Percentiles rank a stretch among this genome's conserved stretches.
phyloP scores from a whole-genome alignment of 2,329 filamentous ascomycete species.

The Neofusicoccum ribis region DNA sequence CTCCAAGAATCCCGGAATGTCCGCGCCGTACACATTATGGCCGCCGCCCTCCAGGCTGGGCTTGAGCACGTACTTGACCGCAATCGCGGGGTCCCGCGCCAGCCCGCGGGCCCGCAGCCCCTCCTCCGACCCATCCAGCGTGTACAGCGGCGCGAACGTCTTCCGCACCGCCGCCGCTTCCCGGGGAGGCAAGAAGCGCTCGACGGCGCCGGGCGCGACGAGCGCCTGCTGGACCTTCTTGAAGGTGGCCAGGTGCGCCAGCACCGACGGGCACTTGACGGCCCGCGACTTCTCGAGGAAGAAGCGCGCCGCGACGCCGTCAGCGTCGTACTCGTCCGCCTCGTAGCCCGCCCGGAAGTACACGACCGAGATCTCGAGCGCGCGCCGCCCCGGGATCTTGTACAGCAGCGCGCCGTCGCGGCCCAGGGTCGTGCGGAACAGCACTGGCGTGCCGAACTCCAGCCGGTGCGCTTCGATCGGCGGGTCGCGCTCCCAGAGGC shows the following conservation, averaged over 20 bases:
- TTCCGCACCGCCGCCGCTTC: slow-evolving; percentile 59
- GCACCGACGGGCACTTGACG: slow-evolving; percentile 89
- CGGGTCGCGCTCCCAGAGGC: slow-evolving; percentile 58
- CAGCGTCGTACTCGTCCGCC: slow-evolving; percentile 76
- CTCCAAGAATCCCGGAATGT: slow-evolving; percentile 78
- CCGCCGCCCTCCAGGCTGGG: slow-evolving; percentile 95
- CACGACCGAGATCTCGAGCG: slow-evolving; percentile 80
- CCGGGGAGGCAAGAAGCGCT: slow-evolving; percentile 64
- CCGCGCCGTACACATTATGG: slow-evolving; percentile 88
- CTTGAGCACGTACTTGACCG: slow-evolving; percentile 83
- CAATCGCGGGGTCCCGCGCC: slow-evolving; percentile 69
- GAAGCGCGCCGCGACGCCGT: slow-evolving; percentile 68
- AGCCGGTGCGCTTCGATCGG: slow-evolving; percentile 75
- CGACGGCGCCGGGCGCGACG: slow-evolving; percentile 71
- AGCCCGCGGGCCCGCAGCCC: slow-evolving; percentile 72
- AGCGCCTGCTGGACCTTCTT: slow-evolving; percentile 98
- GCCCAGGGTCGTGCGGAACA: slow-evolving; percentile 34
- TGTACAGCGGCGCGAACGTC: slow-evolving; percentile 94
- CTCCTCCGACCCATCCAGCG: slow-evolving; percentile 71
- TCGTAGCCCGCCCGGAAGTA: slow-evolving; percentile 92
- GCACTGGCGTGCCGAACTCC: slow-evolving; percentile 66
- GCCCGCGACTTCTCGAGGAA: slow-evolving; percentile 86
- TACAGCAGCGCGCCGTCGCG: slow-evolving; percentile 78
- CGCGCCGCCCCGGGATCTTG: slow-evolving; percentile 65
- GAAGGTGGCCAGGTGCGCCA: slow-evolving; percentile 88